Percentiles rank a stretch among this genome's conserved stretches.
Conservation (phyloP, 768 basidiomycete species). For the Panus rudis region DNA sequence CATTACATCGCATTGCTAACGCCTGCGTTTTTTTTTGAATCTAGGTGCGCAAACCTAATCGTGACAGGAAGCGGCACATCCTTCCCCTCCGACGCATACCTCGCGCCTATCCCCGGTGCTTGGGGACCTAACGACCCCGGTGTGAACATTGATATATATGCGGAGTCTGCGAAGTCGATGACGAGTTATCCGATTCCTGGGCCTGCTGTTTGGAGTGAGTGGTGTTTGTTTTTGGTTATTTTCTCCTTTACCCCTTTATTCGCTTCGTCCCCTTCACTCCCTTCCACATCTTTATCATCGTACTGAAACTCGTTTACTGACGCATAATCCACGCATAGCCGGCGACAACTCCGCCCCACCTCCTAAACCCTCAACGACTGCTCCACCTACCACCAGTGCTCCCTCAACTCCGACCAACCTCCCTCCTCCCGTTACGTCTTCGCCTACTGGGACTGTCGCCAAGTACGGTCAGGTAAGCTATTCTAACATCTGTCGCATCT, state of each 20-base stretch:
- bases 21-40: too few species aligned
- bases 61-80: slow-evolving; percentile 9
- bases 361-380: background rate
- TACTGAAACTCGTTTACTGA: too few species aligned
- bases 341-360: background rate
- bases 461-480: background rate
- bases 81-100: background rate
- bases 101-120: background rate
- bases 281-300: too few species aligned
- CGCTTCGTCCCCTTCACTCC: too few species aligned
- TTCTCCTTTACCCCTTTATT: background rate
- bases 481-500: background rate
- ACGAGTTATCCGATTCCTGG: background rate
- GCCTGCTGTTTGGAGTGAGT: background rate
- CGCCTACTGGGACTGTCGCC: background rate
- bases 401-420: background rate
- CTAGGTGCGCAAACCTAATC: slow-evolving; percentile 20
- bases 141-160: slow-evolving; percentile 1
- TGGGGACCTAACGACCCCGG: background rate
- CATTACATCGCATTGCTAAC: too few species aligned
- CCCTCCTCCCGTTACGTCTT: background rate
- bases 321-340: too few species aligned
- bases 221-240: background rate
- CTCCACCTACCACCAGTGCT: too few species aligned
- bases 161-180: background rate